A percentile compares a stretch with the other conserved stretches of the same genome.
Evolutionary conservation across 2,329 filamentous ascomycete species (phyloP).

Genomic region (Aureobasidium musti): DNA sequence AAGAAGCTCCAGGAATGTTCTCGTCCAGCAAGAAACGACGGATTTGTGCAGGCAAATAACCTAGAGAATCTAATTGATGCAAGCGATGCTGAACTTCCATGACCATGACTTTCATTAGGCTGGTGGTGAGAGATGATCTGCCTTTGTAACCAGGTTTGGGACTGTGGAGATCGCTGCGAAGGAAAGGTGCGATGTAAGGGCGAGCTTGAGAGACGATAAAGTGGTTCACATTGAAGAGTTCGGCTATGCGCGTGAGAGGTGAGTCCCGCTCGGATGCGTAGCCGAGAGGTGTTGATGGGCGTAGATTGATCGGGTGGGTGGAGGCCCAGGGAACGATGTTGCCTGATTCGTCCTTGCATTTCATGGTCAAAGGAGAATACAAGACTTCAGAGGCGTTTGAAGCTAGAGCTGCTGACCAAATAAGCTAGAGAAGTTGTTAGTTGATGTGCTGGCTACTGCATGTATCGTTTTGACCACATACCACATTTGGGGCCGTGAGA

Average conservation of each 20-base stretch:
- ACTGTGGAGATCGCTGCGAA: constrained; percentile 77
- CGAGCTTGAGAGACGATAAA: constrained; percentile 92
- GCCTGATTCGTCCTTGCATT: constrained; percentile 76
- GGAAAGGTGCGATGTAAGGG: constrained; percentile 84
- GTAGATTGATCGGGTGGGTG: constrained; percentile 61
- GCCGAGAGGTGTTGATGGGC: constrained; percentile 67
- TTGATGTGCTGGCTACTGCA: background rate
- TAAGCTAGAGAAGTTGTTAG: constrained; percentile 56
- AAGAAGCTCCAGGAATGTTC: constrained; percentile 56
- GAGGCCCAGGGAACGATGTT: constrained; percentile 73
- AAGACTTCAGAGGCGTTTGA: constrained; percentile 69
- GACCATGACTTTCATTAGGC: constrained; percentile 56
- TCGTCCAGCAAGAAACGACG: constrained; percentile 79
- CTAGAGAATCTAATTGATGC: constrained; percentile 75
- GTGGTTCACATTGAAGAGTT: constrained; percentile 91
- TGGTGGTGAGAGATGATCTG: constrained; percentile 57
- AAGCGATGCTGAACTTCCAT: constrained; percentile 79
- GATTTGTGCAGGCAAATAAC: constrained; percentile 68
- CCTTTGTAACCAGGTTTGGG: constrained; percentile 62
- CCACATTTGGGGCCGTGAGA: constrained; percentile 87
- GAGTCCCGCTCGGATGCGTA: constrained; percentile 65
- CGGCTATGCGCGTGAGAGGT: constrained; percentile 69
- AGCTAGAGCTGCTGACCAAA: constrained; percentile 76
- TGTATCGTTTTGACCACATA: constrained; percentile 51
- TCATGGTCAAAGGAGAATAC: constrained; percentile 66